A percentile compares a stretch with the other conserved stretches of the same genome.
Evolutionary conservation across 495 filamentous ascomycete species (phyloP).

Genomic region (Daldinia bambusicola): DNA sequence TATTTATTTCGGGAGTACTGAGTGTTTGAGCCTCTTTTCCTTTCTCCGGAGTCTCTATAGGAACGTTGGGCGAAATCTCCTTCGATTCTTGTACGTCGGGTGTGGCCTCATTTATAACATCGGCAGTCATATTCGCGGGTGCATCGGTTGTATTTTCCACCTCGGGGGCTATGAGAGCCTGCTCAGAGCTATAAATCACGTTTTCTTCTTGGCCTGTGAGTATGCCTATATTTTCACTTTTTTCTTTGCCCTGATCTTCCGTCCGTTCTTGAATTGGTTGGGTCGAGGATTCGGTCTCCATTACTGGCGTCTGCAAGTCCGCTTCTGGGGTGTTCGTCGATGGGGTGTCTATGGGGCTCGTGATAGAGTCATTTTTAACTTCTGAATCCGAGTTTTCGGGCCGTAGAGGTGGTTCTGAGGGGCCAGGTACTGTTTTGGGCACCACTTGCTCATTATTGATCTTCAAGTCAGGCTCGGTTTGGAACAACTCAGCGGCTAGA

Average conservation of each 20-base stretch:
- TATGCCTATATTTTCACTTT: neutral
- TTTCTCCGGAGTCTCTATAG: conserved; percentile 49
- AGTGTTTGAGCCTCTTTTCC: conserved; percentile 50
- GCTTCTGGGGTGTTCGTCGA: conserved; percentile 10
- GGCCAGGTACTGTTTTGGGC: conserved; percentile 17
- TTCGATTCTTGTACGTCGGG: conserved; percentile 30
- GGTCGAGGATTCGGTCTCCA: conserved; percentile 11
- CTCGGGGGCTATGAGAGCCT: neutral
- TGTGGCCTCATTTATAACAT: conserved; percentile 3
- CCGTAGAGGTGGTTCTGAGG: conserved; percentile 9
- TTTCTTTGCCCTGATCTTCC: neutral
- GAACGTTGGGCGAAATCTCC: neutral
- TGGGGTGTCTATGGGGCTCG: conserved; percentile 11
- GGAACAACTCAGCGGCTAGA: conserved; percentile 31
- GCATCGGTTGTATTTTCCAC: conserved; percentile 21
- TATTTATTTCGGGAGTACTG: conserved; percentile 8
- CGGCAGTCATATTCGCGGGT: conserved; percentile 5
- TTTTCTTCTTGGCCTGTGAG: conserved; percentile 7
- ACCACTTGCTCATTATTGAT: conserved; percentile 8
- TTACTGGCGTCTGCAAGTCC: conserved; percentile 3
- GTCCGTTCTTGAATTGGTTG: conserved; percentile 8
- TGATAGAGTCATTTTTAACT: conserved; percentile 7
- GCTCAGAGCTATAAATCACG: neutral
- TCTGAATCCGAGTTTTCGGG: conserved; percentile 2
- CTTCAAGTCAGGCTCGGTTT: conserved; percentile 29